phyloP scores from a whole-genome alignment of 768 basidiomycete genomes.

The Asterophora lycoperdoides region DNA sequence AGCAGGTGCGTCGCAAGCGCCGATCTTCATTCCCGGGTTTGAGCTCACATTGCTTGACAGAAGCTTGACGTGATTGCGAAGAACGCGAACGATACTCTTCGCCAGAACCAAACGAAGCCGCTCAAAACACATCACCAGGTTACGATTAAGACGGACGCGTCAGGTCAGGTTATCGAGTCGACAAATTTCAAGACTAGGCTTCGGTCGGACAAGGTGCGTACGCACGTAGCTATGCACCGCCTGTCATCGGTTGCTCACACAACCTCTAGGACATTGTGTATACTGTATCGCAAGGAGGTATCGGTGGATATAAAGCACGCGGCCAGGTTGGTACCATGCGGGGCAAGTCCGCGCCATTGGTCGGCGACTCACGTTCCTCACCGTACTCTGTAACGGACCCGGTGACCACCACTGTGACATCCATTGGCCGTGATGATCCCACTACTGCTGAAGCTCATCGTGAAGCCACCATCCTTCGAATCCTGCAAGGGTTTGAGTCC shows the following conservation, averaged over 20 bases:
- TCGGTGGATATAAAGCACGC: conserved; percentile 35
- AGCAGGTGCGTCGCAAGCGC: conserved; percentile 30
- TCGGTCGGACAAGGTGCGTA: conserved; percentile 35
- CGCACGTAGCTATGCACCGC: neutral
- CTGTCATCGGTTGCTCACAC: neutral
- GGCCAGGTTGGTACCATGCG: conserved; percentile 40
- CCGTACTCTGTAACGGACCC: conserved; percentile 25
- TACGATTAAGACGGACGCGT: conserved; percentile 16
- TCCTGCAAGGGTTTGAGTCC: conserved; percentile 37
- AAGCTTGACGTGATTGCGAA: conserved; percentile 42
- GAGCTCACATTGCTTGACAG: conserved; percentile 17
- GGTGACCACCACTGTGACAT: conserved; percentile 37
- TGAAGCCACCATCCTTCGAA: conserved; percentile 35
- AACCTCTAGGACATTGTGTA: neutral
- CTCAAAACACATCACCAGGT: conserved; percentile 39
- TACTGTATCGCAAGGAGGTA: conserved; percentile 12
- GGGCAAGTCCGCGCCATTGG: conserved; percentile 33
- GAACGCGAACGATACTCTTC: conserved; percentile 40
- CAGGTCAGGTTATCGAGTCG: conserved; percentile 30
- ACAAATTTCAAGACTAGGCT: conserved; percentile 33
- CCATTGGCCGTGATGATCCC: conserved; percentile 51
- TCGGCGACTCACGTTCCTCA: conserved; percentile 15
- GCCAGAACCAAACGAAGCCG: conserved; percentile 48
- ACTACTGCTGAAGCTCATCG: conserved; percentile 55
- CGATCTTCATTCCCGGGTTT: neutral